Percentiles rank a stretch among this genome's conserved stretches.
These are phyloP conservation scores for Fusarium pseudonygamai DNA, from an alignment of 2,329 filamentous ascomycete genomes.

Conservation along the genomic window DNA sequence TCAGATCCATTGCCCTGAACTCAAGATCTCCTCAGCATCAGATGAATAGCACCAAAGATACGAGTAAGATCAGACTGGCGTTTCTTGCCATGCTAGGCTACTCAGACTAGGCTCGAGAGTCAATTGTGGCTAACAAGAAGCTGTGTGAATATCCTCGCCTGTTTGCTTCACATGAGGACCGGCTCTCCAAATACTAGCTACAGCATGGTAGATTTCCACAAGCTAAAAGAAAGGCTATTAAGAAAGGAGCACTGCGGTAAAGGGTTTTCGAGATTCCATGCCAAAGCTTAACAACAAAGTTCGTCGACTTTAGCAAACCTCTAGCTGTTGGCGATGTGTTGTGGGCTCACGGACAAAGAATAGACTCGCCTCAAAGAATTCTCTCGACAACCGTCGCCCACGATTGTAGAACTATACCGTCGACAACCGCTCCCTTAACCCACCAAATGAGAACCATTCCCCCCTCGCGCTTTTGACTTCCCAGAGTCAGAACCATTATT, in stretches of 20 bases:
- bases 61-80: too few relatives aligned
- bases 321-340: too few relatives aligned
- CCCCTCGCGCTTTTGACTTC: neutral
- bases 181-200: neutral
- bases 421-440: neutral
- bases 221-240: rapidly evolving
- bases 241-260: neutral
- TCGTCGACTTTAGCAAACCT: neutral
- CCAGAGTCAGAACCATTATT: neutral
- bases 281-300: neutral
- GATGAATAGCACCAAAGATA: rapidly evolving
- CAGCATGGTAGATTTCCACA: neutral
- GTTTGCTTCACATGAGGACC: neutral
- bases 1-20: neutral
- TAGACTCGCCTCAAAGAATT: neutral
- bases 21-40: neutral
- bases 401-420: neutral
- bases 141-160: neutral
- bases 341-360: neutral
- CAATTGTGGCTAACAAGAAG: neutral
- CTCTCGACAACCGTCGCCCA: neutral
- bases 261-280: neutral
- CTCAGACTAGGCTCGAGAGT: neutral
- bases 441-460: neutral
- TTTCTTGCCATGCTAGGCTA: neutral